phyloP scores from a whole-genome alignment of 2,329 filamentous ascomycete genomes.

The Scedosporium dehoogii region DNA sequence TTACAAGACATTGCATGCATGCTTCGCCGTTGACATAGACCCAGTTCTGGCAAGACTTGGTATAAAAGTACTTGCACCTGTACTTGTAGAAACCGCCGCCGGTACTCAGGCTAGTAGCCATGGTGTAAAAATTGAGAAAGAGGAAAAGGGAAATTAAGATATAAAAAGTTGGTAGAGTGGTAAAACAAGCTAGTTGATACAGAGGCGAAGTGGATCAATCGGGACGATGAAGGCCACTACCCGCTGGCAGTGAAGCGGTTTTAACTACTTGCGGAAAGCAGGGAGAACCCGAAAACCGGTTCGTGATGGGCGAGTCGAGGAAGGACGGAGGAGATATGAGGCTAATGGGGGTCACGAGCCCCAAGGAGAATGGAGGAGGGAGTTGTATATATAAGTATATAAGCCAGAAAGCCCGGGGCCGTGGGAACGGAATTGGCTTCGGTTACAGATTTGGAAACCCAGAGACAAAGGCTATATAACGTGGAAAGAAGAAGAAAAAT shows the following conservation, averaged over 20 bases:
- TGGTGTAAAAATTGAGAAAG: background rate
- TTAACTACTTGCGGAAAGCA: background rate
- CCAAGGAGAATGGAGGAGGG: too few relatives aligned
- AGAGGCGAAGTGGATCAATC: background rate
- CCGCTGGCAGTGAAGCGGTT: constrained; percentile 5
- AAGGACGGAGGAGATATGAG: too few relatives aligned
- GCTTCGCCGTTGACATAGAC: constrained; percentile 41
- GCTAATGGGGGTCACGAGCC: too few relatives aligned
- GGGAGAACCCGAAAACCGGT: background rate
- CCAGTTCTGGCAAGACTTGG: constrained; percentile 43
- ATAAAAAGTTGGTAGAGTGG: background rate
- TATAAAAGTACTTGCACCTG: constrained; percentile 44
- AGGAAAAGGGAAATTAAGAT: background rate
- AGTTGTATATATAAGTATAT: too few relatives aligned
- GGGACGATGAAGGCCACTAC: background rate
- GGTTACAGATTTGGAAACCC: too few relatives aligned
- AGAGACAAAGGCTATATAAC: too few relatives aligned
- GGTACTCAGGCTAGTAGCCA: constrained; percentile 12
- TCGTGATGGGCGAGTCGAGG: too few relatives aligned
- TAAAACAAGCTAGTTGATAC: background rate
- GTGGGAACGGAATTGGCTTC: too few relatives aligned
- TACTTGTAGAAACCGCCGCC: constrained; percentile 41
- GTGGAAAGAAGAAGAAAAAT: too few relatives aligned
- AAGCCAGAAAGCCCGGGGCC: too few relatives aligned
- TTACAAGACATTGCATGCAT: constrained; percentile 40